phyloP scores from a whole-genome alignment of 148 eudicot genomes.

The Chenopodium suecicum region DNA sequence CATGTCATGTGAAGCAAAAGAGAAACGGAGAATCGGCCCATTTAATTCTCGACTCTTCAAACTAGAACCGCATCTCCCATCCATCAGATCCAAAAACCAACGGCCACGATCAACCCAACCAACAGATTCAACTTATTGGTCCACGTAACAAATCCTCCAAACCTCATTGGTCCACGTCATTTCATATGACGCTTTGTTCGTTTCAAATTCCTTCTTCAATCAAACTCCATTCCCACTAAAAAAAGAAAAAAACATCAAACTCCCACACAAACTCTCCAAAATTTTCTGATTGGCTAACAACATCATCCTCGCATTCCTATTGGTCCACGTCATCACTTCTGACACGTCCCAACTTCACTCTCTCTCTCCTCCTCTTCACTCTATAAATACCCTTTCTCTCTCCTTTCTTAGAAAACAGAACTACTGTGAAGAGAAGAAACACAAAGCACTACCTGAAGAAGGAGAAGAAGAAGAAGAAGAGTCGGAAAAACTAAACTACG shows the following conservation, averaged over 20 bases:
- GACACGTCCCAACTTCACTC: slow-evolving; percentile 36
- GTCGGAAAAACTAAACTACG: background rate
- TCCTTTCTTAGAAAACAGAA: background rate
- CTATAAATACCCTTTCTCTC: background rate
- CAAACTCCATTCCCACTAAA: background rate
- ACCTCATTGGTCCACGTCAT: slow-evolving; percentile 47
- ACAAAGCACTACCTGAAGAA: background rate
- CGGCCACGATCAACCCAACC: slow-evolving; percentile 31
- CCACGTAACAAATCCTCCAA: background rate
- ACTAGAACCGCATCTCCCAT: background rate
- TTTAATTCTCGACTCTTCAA: background rate
- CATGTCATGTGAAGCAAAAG: too few species aligned
- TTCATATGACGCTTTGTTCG: slow-evolving; percentile 29
- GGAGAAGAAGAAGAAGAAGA: background rate
- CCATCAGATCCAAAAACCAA: background rate
- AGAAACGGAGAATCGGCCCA: background rate
- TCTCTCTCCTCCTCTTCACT: slow-evolving; percentile 3
- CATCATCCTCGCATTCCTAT: slow-evolving; percentile 13
- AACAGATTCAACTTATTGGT: slow-evolving; percentile 17
- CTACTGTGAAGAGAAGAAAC: background rate
- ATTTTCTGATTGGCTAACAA: slow-evolving; percentile 28
- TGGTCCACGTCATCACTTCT: slow-evolving; percentile 53
- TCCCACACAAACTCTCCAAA: background rate
- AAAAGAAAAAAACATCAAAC: background rate
- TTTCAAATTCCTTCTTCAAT: background rate